Conservation (phyloP, 768 basidiomycete genomes). For the Butyriboletus loyo region DNA sequence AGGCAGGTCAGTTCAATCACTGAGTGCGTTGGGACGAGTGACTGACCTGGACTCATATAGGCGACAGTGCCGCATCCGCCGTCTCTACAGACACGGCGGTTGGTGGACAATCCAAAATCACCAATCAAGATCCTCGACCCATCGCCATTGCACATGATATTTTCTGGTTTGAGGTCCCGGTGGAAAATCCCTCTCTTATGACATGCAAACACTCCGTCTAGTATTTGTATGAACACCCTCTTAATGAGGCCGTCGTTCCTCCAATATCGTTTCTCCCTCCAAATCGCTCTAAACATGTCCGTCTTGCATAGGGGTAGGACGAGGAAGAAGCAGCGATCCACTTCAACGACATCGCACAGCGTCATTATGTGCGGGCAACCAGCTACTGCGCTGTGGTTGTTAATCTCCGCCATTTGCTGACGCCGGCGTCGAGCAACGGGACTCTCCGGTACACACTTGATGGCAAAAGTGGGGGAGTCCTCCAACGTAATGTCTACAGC, state of each 20-base stretch:
- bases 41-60: constrained; percentile 73
- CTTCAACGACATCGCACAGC: constrained; percentile 58
- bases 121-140: constrained; percentile 58
- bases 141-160: constrained; percentile 58
- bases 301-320: constrained; percentile 59
- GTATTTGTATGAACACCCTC: constrained; percentile 65
- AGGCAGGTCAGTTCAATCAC: constrained; percentile 3
- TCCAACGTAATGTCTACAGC: constrained; percentile 52
- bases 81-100: constrained; percentile 40
- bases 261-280: constrained; percentile 51
- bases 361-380: constrained; percentile 56
- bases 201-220: constrained; percentile 75
- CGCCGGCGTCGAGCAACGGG: constrained; percentile 47
- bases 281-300: constrained; percentile 59
- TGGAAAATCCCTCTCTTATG: constrained; percentile 72
- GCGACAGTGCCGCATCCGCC: constrained; percentile 58
- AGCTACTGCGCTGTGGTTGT: constrained; percentile 46
- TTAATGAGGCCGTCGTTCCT: constrained; percentile 62
- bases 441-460: constrained; percentile 69
- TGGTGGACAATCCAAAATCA: constrained; percentile 74
- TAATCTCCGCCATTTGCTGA: constrained; percentile 69
- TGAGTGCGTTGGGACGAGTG: neutral
- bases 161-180: constrained; percentile 87
- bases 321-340: constrained; percentile 61
- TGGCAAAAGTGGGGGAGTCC: constrained; percentile 49